These are phyloP conservation scores for Cucumis cinereus DNA, from an alignment of 306 rosid genomes.

Conservation along the genomic window DNA sequence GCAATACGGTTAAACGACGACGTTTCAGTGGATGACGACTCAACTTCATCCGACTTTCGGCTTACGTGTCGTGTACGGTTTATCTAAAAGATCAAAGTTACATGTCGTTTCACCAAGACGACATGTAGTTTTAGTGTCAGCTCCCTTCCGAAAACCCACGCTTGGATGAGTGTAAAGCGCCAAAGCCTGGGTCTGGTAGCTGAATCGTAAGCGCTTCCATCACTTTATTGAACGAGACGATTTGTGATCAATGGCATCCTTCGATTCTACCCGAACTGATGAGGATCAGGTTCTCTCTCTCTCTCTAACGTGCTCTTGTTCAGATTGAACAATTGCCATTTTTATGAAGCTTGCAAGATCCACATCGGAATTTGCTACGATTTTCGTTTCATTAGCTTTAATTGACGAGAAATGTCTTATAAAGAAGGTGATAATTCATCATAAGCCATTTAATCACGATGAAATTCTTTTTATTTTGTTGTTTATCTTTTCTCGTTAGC, in stretches of 20 bases:
- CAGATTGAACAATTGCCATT: not conserved
- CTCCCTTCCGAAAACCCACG: not conserved
- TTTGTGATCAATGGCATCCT: slow-evolving; percentile 19
- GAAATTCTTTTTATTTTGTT: not conserved
- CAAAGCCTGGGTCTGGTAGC: not conserved
- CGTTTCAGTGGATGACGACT: not conserved
- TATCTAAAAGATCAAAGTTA: not conserved
- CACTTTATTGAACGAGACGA: not conserved
- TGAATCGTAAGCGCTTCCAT: not conserved
- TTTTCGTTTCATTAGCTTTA: not conserved
- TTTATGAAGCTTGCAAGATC: not conserved
- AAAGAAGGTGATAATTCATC: not conserved
- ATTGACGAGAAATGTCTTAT: not conserved
- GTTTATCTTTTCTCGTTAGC: not conserved
- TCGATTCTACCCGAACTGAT: slow-evolving; percentile 7
- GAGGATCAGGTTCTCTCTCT: slow-evolving; percentile 25
- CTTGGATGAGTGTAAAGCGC: not conserved
- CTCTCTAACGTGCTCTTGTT: not conserved
- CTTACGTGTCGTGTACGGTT: not conserved
- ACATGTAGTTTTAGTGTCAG: not conserved
- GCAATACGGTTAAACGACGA: not conserved
- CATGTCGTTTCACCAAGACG: not conserved
- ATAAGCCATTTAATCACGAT: not conserved
- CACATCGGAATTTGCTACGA: not conserved
- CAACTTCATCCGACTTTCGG: not conserved